phyloP scores from a whole-genome alignment of 768 basidiomycete genomes.

The Lepiota subincarnata region DNA sequence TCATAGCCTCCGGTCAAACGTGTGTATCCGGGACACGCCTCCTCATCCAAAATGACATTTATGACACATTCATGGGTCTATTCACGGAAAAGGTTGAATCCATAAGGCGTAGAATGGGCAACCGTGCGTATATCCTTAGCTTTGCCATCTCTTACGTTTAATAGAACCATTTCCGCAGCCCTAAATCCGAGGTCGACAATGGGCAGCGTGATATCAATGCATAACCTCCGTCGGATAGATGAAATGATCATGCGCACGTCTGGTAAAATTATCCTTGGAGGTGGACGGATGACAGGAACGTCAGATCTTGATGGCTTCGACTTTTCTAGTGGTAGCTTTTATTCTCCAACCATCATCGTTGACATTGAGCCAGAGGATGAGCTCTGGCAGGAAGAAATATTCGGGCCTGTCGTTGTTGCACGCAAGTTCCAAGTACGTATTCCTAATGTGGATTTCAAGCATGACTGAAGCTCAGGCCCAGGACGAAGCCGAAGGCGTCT shows the following conservation, averaged over 20 bases:
- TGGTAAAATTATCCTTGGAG: slow-evolving; percentile 58
- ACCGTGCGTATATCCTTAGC: slow-evolving; percentile 49
- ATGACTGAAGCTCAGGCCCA: slow-evolving; percentile 18
- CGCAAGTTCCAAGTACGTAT: slow-evolving; percentile 32
- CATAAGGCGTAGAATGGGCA: slow-evolving; percentile 69
- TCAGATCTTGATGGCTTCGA: slow-evolving; percentile 70
- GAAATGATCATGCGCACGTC: slow-evolving; percentile 43
- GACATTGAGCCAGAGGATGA: slow-evolving; percentile 54
- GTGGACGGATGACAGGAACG: slow-evolving; percentile 54
- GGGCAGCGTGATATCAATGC: slow-evolving; percentile 73
- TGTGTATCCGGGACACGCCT: slow-evolving; percentile 91
- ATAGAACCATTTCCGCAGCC: slow-evolving; percentile 37
- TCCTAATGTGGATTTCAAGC: background rate
- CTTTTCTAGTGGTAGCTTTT: slow-evolving; percentile 70
- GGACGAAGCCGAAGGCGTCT: slow-evolving; percentile 63
- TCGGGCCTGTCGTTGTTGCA: slow-evolving; percentile 80
- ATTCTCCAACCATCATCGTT: slow-evolving; percentile 72
- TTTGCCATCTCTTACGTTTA: background rate
- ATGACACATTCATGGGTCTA: slow-evolving; percentile 58
- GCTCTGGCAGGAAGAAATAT: slow-evolving; percentile 81
- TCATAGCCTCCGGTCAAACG: slow-evolving; percentile 86
- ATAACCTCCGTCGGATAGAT: slow-evolving; percentile 64
- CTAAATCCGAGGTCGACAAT: slow-evolving; percentile 66
- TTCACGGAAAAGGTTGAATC: slow-evolving; percentile 61
- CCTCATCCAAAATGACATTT: slow-evolving; percentile 65